These are phyloP conservation scores for Cucumis sativus DNA, from an alignment of 306 rosid species.

Conservation along the genomic window DNA sequence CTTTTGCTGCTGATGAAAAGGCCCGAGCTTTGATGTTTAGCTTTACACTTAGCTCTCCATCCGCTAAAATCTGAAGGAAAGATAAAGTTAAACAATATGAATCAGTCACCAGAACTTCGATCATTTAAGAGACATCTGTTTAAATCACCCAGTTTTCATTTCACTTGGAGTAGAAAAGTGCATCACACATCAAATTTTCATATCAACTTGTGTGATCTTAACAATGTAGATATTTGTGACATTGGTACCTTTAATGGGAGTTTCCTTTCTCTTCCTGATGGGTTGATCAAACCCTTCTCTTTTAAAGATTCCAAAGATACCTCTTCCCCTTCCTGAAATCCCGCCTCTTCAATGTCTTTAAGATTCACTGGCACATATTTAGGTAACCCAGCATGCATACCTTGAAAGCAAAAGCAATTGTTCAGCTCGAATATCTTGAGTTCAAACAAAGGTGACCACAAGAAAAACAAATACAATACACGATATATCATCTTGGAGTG, in stretches of 20 bases:
- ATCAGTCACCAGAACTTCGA: background rate
- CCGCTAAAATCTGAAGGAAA: conserved; percentile 62
- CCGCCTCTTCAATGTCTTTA: conserved; percentile 67
- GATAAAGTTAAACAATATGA: background rate
- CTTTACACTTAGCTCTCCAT: conserved; percentile 72
- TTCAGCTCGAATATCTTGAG: background rate
- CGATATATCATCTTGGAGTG: background rate
- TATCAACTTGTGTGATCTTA: background rate
- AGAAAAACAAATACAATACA: background rate
- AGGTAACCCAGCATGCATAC: conserved; percentile 85
- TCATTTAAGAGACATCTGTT: background rate
- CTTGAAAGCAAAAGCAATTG: conserved; percentile 17
- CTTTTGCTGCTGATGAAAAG: conserved; percentile 72
- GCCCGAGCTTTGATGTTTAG: conserved; percentile 73
- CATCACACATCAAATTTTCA: background rate
- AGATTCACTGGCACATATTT: conserved; percentile 82
- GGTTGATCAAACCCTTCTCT: conserved; percentile 71
- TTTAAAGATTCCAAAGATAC: conserved; percentile 68
- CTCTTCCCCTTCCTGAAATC: conserved; percentile 84
- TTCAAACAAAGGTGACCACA: background rate
- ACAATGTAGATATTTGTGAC: conserved; percentile 1
- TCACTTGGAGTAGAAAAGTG: background rate
- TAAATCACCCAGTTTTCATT: background rate
- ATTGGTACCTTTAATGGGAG: conserved; percentile 78
- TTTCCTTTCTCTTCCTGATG: conserved; percentile 84